Base-by-base conservation (phyloP, 495 filamentous ascomycete species). In the Sphaerosporella brunnea region DNA sequence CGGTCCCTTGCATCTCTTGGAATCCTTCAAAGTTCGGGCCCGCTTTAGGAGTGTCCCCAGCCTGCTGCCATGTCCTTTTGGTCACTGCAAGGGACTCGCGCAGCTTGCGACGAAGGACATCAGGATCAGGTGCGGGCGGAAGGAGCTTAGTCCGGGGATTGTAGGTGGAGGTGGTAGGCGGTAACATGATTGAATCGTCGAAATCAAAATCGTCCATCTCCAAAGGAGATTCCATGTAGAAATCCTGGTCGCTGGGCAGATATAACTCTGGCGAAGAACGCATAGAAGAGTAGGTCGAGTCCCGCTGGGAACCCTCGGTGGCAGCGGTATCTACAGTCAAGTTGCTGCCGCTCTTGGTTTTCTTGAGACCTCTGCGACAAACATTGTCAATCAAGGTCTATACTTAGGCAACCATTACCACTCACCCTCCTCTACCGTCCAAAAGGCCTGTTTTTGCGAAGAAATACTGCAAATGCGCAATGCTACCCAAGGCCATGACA, bases 381-480 rank as follows among this genome's bases (percentile, higher is more conserved):
- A n/a, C 37, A 25, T 2, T 50, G 36, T n/a, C 36, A 40, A 2
- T 2, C 21, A 16, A 20, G 37, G 10, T 40, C 25, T 21, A 30
- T 10, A 15, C 15, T 40, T 2, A 10, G 10, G 21, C n/a, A 15
- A 40, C n/a, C 21, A 18, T 19, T 19, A 18, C 37, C 2, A 40
- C 37, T 57, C 34, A 82, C 40, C 78, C 90, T 15, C 86, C 87
- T 62, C 94, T 95, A 28, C 88, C 86, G 57, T 97, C 90, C 39
- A 97, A 63, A 43, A 97, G 63, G 2, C 90, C 90, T 2, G 90
- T 97, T 42, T 92, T 72, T 30, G 90, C 88, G 62, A 97, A 97
- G 62, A 96, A 97, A 63, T 97, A 94, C 58, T 97, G 90, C 54
- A 97, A 66, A 66, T 97, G 90, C 38, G 87, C 84, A 55, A 97